Base-by-base conservation (phyloP, 345 rosid genomes). In the Populus euphratica region DNA sequence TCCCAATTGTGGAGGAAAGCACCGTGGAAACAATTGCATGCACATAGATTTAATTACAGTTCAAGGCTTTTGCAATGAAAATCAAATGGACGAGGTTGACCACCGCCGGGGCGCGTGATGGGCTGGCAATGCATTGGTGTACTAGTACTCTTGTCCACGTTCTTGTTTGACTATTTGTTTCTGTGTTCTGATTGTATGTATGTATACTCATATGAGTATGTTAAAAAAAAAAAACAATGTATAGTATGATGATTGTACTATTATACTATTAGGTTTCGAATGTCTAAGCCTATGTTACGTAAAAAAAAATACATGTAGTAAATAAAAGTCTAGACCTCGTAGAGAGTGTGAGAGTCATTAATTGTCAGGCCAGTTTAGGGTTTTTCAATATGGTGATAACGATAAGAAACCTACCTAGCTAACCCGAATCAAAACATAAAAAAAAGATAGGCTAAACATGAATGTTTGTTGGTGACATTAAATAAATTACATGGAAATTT, bases 381-480 rank as follows among this genome's bases (percentile, higher is more conserved):
- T 81, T 82, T 77, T 41, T 29, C 50, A 20, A 41, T 21, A 68
- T 25, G 72, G n/a, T 79, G 81, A 74, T 73, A 72, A 79, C 56
- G 81, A 75, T 79, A 83, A 74, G 87, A 84, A 85, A 86, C 82
- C 81, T 9, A n/a, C 29, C 12, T 56, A 9, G 64, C 82, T 73
- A 83, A 77, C 74, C 73, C 67, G 79, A 85, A 83, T 82, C 84
- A 64, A 86, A 85, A 77, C 79, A 83, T 87, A 81, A 41, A 73
- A 84, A 79, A 82, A 82, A 85, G 81, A 91, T 78, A 80, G 77
- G 82, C 74, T 85, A 89, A 74, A 84, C 87, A 83, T 88, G 93
- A 89, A 91, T 91, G 94, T 89, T 88, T 85, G 94, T 88, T 87
- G 81, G 86, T 86, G 80, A 86, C 87, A 89, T 89, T 83, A 86